phyloP scores from a whole-genome alignment of 768 basidiomycete species.

The Boletus rubescentipes region DNA sequence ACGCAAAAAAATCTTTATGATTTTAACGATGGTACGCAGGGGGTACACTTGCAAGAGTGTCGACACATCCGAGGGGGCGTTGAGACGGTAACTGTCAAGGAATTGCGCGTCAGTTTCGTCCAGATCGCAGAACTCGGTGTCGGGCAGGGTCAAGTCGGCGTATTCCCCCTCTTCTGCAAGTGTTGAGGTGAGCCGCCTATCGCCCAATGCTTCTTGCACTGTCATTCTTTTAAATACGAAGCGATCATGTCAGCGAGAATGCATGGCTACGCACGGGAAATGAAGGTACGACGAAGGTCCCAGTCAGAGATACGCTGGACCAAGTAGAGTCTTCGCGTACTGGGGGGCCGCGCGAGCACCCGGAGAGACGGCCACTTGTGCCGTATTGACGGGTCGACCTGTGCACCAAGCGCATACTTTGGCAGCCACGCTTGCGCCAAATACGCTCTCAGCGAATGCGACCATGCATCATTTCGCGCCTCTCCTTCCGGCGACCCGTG shows the following conservation, averaged over 20 bases:
- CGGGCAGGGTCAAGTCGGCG: not conserved
- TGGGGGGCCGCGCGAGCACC: not conserved
- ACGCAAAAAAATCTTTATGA: not conserved
- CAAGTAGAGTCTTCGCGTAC: conserved; percentile 3
- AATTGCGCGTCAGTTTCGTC: not conserved
- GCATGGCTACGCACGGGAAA: not conserved
- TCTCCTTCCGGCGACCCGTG: not conserved
- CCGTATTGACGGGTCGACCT: not conserved
- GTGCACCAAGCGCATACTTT: conserved; percentile 1
- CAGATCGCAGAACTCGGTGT: not conserved
- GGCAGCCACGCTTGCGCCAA: conserved; percentile 14
- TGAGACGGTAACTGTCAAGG: not conserved
- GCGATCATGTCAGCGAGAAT: not conserved
- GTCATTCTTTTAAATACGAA: too few species aligned
- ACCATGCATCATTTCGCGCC: not conserved
- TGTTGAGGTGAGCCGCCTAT: not conserved
- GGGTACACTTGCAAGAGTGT: conserved; percentile 2
- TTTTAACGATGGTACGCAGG: conserved; percentile 1
- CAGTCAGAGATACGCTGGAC: conserved; percentile 2
- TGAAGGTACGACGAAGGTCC: not conserved
- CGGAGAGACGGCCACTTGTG: conserved; percentile 8
- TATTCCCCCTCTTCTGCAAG: not conserved
- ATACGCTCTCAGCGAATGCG: conserved; percentile 3
- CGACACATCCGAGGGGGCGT: conserved; percentile 4
- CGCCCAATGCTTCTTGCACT: not conserved